phyloP scores from a whole-genome alignment of 2,329 filamentous ascomycete species.

The Alternaria solani region DNA sequence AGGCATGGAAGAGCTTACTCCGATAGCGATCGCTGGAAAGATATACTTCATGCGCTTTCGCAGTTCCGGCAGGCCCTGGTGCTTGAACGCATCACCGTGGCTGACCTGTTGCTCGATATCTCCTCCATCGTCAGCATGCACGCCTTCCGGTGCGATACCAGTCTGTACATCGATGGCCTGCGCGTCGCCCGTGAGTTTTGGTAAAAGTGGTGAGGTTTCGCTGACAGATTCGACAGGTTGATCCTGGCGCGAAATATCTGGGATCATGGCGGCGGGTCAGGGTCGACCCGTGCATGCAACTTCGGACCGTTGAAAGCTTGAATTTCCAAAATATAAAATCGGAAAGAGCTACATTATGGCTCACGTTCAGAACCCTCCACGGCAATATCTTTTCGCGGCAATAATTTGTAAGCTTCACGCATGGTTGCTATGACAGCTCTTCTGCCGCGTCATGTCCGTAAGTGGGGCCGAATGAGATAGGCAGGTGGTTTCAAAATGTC shows the following conservation, averaged over 20 bases:
- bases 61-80: conserved; percentile 59
- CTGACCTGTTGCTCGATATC: conserved; percentile 49
- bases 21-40: conserved; percentile 68
- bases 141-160: conserved; percentile 36
- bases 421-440: neutral
- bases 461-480: conserved; percentile 7
- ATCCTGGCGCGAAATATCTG: neutral
- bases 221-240: neutral
- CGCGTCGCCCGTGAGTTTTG: conserved; percentile 22
- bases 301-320: neutral
- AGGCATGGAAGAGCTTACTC: conserved; percentile 55
- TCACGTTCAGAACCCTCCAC: neutral
- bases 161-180: conserved; percentile 33
- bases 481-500: neutral
- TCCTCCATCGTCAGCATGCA: conserved; percentile 29
- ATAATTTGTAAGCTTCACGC: neutral
- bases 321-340: neutral
- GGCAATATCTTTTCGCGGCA: neutral
- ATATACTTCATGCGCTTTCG: conserved; percentile 64
- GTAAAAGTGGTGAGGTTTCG: conserved; percentile 59
- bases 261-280: conserved; percentile 11
- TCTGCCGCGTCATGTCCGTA: neutral
- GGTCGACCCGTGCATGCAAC: conserved; percentile 8
- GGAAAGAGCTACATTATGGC: neutral
- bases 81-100: conserved; percentile 46